These are phyloP conservation scores for Fraxinus anomala DNA, from an alignment of 257 asterid species.

Conservation along the genomic window DNA sequence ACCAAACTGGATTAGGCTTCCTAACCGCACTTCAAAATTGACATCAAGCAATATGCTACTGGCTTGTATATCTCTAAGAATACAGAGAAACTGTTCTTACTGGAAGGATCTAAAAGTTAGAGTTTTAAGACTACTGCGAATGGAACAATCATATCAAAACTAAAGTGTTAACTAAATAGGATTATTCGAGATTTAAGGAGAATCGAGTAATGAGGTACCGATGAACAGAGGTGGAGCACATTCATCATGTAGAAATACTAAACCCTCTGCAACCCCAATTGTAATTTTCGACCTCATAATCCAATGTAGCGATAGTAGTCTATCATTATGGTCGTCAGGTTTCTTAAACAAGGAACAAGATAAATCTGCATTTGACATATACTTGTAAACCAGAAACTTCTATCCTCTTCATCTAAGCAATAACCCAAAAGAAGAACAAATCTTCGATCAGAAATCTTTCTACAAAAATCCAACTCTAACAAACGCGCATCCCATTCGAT, in stretches of 20 bases:
- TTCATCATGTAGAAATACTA: slow-evolving; percentile 54
- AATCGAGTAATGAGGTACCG: slow-evolving; percentile 31
- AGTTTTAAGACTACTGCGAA: not conserved
- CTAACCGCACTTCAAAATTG: slow-evolving; percentile 76
- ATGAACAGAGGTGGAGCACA: slow-evolving; percentile 54
- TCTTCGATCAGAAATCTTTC: slow-evolving; percentile 37
- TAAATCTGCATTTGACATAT: slow-evolving; percentile 53
- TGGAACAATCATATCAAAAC: not conserved
- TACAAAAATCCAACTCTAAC: slow-evolving; percentile 44
- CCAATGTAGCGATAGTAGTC: slow-evolving; percentile 49
- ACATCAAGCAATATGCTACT: slow-evolving; percentile 88
- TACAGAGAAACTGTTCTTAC: not conserved
- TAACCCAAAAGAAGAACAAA: slow-evolving; percentile 52
- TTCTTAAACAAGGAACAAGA: slow-evolving; percentile 32
- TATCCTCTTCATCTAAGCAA: slow-evolving; percentile 44
- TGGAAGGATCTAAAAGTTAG: not conserved
- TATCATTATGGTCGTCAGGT: not conserved
- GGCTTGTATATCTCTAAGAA: slow-evolving; percentile 78
- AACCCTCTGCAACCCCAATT: slow-evolving; percentile 52
- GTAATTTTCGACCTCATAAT: slow-evolving; percentile 57
- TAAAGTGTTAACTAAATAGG: no score
- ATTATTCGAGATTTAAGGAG: no score
- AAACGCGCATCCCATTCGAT: slow-evolving; percentile 33
- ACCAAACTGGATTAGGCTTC: slow-evolving; percentile 74
- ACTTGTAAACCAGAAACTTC: slow-evolving; percentile 47